A percentile compares a stretch with the other conserved stretches of the same genome.
These are phyloP conservation scores for Thyridium curvatum DNA, from an alignment of 2,329 filamentous ascomycete genomes.

Conservation along the genomic window DNA sequence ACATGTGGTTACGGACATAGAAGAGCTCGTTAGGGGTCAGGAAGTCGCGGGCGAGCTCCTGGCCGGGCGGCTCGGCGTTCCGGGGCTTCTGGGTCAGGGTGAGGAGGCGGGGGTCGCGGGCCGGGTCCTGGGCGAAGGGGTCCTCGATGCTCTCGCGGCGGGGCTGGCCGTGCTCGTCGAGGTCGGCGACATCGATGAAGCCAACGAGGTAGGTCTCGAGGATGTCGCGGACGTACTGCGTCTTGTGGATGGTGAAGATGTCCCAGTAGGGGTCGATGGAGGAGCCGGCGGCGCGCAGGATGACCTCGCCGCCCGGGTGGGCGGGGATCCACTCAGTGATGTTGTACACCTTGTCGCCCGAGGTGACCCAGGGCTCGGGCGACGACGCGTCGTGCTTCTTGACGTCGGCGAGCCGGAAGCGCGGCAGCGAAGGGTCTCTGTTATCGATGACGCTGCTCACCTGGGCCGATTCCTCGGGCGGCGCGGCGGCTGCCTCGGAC, in stretches of 20 bases:
- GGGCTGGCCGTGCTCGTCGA: slow-evolving; percentile 43
- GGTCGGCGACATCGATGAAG: slow-evolving; percentile 50
- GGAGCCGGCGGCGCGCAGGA: slow-evolving; percentile 57
- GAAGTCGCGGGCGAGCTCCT: slow-evolving; percentile 41
- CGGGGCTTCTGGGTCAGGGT: slow-evolving; percentile 48
- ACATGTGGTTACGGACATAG: slow-evolving; percentile 58
- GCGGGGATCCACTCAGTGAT: slow-evolving; percentile 63
- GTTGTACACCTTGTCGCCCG: slow-evolving; percentile 59
- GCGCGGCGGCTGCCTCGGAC: too few species aligned
- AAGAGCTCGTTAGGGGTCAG: slow-evolving; percentile 50
- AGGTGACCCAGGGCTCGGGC: slow-evolving; percentile 53
- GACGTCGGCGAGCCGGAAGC: slow-evolving; percentile 13
- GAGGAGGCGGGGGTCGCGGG: slow-evolving; percentile 42
- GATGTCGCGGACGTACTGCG: slow-evolving; percentile 57
- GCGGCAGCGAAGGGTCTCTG: slow-evolving; percentile 13
- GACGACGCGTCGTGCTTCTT: slow-evolving; percentile 11
- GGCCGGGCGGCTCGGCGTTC: slow-evolving; percentile 53
- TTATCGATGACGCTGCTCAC: slow-evolving; percentile 4
- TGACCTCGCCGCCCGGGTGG: slow-evolving; percentile 63
- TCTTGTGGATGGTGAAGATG: slow-evolving; percentile 64
- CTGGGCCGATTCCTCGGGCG: not conserved
- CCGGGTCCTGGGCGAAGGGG: slow-evolving; percentile 49
- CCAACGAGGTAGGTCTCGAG: slow-evolving; percentile 60
- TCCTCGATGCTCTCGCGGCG: slow-evolving; percentile 51
- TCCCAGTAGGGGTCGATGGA: slow-evolving; percentile 64